These are phyloP conservation scores for Abrus pulchellus DNA, from an alignment of 306 rosid genomes.

Conservation along the genomic window DNA sequence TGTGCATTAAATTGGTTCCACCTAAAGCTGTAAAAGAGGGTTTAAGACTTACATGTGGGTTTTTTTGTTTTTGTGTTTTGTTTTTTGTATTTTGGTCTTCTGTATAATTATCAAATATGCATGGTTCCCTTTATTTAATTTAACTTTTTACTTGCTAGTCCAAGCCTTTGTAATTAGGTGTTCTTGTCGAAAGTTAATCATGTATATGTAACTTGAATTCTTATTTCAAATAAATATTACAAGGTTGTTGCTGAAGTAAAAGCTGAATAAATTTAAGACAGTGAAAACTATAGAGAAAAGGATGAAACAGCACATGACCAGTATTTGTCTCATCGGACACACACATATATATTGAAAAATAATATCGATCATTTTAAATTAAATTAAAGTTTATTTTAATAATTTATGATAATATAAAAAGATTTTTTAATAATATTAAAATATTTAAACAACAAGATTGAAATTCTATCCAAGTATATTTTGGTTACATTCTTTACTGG, in stretches of 20 bases:
- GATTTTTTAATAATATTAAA: too few species aligned
- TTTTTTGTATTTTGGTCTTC: not conserved
- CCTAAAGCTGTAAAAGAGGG: conserved; percentile 12
- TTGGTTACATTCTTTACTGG: conserved; percentile 4
- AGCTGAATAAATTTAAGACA: not conserved
- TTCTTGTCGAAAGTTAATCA: not conserved
- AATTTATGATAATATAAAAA: too few species aligned
- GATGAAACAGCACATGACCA: conserved; percentile 7
- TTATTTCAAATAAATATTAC: not conserved
- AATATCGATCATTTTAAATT: too few species aligned
- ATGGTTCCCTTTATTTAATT: not conserved
- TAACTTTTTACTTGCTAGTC: not conserved
- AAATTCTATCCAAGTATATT: not conserved
- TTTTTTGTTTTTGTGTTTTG: too few species aligned
- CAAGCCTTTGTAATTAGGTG: not conserved
- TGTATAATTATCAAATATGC: conserved; percentile 16
- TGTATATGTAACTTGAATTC: not conserved
- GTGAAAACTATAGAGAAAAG: not conserved
- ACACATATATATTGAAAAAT: too few species aligned
- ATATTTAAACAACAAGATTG: too few species aligned
- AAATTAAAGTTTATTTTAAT: too few species aligned
- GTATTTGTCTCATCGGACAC: not conserved
- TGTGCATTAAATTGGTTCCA: conserved; percentile 21
- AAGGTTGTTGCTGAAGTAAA: not conserved
- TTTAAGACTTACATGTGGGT: not conserved